A percentile compares a stretch with the other conserved stretches of the same genome.
Evolutionary conservation across 1,284 basidiomycete genomes (phyloP).

Genomic region (Athelia psychrophila): DNA sequence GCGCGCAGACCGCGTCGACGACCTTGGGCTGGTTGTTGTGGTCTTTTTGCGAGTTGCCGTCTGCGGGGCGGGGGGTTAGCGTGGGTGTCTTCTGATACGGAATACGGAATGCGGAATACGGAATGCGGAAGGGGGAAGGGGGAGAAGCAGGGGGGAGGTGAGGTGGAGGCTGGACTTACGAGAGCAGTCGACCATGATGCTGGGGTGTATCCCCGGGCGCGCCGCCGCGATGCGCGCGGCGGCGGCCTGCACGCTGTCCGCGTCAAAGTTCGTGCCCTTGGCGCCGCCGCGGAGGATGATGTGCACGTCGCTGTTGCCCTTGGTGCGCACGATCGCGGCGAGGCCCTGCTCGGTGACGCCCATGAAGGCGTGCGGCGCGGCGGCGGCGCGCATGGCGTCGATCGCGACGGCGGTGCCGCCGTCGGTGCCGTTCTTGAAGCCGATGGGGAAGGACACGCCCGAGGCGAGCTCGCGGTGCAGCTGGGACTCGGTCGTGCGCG

Average conservation of each 20-base stretch:
- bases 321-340: slow-evolving; percentile 93
- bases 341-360: slow-evolving; percentile 95
- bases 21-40: slow-evolving; percentile 90
- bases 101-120: slow-evolving; percentile 9
- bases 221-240: slow-evolving; percentile 72
- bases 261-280: slow-evolving; percentile 82
- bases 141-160: no score
- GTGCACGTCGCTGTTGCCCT: slow-evolving; percentile 90
- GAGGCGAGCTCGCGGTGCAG: slow-evolving; percentile 91
- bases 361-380: slow-evolving; percentile 96
- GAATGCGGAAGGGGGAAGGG: slow-evolving; percentile 8
- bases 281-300: slow-evolving; percentile 92
- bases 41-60: slow-evolving; percentile 92
- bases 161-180: no score
- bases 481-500: slow-evolving; percentile 93
- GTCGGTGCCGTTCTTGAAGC: slow-evolving; percentile 99
- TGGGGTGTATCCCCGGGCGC: slow-evolving; percentile 56
- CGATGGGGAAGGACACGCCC: slow-evolving; percentile 88
- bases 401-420: slow-evolving; percentile 83
- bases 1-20: slow-evolving; percentile 71
- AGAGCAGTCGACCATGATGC: slow-evolving; percentile 84
- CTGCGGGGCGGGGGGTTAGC: no score
- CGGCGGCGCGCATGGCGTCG: slow-evolving; percentile 94
- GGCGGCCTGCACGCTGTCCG: slow-evolving; percentile 75
- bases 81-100: slow-evolving; percentile 2